Evolutionary conservation across 179 eudicot species (phyloP), one percentile per base, ranked within the genome.

Genomic region (Silene coronaria): DNA sequence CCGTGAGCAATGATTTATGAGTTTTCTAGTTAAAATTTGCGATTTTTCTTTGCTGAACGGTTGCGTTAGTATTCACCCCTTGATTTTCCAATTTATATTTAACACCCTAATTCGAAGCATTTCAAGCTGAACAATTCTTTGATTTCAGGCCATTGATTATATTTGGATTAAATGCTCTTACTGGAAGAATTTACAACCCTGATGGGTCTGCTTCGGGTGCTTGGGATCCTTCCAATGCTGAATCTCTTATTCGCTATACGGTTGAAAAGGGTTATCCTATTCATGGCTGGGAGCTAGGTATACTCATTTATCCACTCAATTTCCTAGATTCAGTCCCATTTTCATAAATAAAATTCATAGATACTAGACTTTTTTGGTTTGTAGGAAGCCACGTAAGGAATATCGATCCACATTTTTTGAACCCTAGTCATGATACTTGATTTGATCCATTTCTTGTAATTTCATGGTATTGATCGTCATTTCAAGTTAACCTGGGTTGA

Each of bases 251-350:
- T 48, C 84, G 84, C 48, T 94, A 94, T 48, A 91, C 94, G 2
- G 92, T 87, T 10, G 73, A 83, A 67, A 94, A 88, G 82, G 90
- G 89, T 17, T 89, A 90, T 79, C 74, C 76, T 12, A 86, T 93
- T 16, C 67, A 84, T 81, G 97, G 91, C 36, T 93, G 97, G 98
- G 98, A 94, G 74, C 88, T 94, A 71, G 98, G 98, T 91, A 80
- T 38, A 53, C 34, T 23, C 22, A 30, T 11, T 11, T 30, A 23
- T 36, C 12, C 38, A 12, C 55, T 63, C 32, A 76, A 26, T 17
- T 71, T 71, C 42, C 67, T 2, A 38, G 16, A 11, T 42, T 2
- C 48, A 10, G 14, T 42, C 11, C 14, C 48, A 42, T 42, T 38
- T 38, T 38, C 3, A 28, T 28, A 28, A 28, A 28, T 28, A 28